Percentiles rank a stretch among this genome's conserved stretches.
Conservation (phyloP, 1,139 yeast species). For the Lodderomyces orthopsilosis region DNA sequence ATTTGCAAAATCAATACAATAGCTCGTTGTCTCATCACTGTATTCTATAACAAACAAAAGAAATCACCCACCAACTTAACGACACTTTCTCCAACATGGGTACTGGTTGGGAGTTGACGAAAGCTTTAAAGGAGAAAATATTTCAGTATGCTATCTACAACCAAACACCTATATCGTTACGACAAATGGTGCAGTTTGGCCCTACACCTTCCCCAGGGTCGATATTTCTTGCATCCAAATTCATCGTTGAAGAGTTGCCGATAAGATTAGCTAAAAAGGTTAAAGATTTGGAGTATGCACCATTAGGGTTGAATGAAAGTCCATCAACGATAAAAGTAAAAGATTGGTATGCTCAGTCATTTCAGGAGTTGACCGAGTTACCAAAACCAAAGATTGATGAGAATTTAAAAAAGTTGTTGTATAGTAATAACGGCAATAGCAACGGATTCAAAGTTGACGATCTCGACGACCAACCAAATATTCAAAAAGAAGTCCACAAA, state of each 20-base stretch:
- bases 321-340: conserved; percentile 75
- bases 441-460: not conserved
- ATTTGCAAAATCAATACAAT: no score
- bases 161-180: conserved; percentile 79
- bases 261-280: conserved; percentile 84
- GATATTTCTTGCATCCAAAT: conserved; percentile 78
- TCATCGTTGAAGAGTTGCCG: conserved; percentile 84
- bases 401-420: conserved; percentile 36
- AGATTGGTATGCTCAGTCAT: conserved; percentile 90
- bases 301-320: conserved; percentile 68
- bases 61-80: not conserved
- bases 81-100: conserved; percentile 28
- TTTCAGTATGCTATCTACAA: conserved; percentile 66
- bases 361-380: conserved; percentile 69
- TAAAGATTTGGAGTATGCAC: conserved; percentile 77
- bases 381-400: conserved; percentile 49
- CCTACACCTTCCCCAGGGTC: conserved; percentile 75
- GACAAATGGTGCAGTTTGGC: conserved; percentile 95
- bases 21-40: no score
- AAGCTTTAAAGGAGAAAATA: conserved; percentile 37
- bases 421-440: conserved; percentile 15
- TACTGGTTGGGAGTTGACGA: conserved; percentile 47
- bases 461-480: conserved; percentile 8
- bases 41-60: not conserved
- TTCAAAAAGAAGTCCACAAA: conserved; percentile 12